Conservation (phyloP, 176 grass and related monocot species). For the Chrysopogon serrulatus region DNA sequence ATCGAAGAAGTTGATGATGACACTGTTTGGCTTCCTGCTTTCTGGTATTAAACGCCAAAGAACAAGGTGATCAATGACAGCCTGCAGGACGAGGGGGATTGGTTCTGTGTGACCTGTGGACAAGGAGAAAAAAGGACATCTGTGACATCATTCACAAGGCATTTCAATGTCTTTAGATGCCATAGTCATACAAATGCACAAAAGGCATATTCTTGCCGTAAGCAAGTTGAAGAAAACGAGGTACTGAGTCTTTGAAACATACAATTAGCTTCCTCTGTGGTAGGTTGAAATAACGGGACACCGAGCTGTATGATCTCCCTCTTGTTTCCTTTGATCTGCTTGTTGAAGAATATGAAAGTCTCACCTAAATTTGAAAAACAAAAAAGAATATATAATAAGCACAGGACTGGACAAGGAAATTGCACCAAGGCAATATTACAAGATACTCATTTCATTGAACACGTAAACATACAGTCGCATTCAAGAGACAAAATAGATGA, state of each 20-base stretch:
- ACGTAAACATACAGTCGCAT: not conserved
- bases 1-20: slow-evolving; percentile 99
- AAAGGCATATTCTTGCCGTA: slow-evolving; percentile 40
- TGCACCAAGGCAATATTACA: not conserved
- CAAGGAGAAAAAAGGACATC: slow-evolving; percentile 15
- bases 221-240: not conserved
- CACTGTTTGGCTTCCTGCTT: slow-evolving; percentile 89
- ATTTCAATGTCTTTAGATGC: slow-evolving; percentile 20
- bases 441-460: not conserved
- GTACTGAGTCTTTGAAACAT: slow-evolving; percentile 31
- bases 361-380: slow-evolving; percentile 53
- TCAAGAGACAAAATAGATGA: not conserved
- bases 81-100: slow-evolving; percentile 76
- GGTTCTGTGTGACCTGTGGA: slow-evolving; percentile 88
- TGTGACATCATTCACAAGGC: slow-evolving; percentile 21
- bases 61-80: slow-evolving; percentile 92
- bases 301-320: slow-evolving; percentile 98
- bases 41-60: slow-evolving; percentile 98
- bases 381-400: slow-evolving; percentile 26
- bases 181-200: not conserved
- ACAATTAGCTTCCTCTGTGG: slow-evolving; percentile 89
- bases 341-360: slow-evolving; percentile 99
- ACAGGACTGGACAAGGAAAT: not conserved
- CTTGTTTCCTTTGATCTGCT: slow-evolving; percentile 96
- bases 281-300: slow-evolving; percentile 84